phyloP scores from a whole-genome alignment of 2,329 filamentous ascomycete species.

The Diaporthe sp. region DNA sequence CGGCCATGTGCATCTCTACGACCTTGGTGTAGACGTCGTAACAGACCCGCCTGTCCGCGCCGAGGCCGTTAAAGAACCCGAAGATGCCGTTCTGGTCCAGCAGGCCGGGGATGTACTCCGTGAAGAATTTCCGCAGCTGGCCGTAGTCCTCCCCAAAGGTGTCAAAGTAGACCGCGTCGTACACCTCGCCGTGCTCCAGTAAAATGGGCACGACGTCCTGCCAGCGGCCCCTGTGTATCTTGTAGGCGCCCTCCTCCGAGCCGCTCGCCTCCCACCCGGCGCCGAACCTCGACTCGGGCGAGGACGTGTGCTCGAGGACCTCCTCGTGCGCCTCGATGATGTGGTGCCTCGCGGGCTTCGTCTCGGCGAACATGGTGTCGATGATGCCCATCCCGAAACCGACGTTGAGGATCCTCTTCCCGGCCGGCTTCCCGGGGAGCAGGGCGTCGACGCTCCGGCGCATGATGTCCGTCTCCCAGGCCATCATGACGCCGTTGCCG shows the following conservation, averaged over 20 bases:
- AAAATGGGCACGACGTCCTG: constrained; percentile 81
- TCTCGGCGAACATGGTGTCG: constrained; percentile 78
- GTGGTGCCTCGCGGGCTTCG: constrained; percentile 77
- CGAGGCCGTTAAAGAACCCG: constrained; percentile 91
- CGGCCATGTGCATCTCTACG: constrained; percentile 88
- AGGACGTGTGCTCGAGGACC: constrained; percentile 73
- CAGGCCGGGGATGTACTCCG: constrained; percentile 84
- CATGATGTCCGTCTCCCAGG: constrained; percentile 92
- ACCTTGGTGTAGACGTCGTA: constrained; percentile 97
- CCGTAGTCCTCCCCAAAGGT: constrained; percentile 96
- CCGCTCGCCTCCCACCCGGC: constrained; percentile 63
- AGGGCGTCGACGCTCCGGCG: constrained; percentile 77
- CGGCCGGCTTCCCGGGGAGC: constrained; percentile 53
- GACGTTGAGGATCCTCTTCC: constrained; percentile 82
- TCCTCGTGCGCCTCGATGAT: constrained; percentile 88
- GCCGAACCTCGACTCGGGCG: constrained; percentile 62
- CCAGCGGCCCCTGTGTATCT: constrained; percentile 81
- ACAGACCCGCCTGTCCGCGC: constrained; percentile 90
- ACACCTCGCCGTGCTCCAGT: constrained; percentile 74
- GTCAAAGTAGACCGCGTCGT: constrained; percentile 96
- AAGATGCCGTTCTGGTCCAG: constrained; percentile 80
- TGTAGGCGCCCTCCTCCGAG: constrained; percentile 74
- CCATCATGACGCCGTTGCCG: constrained; percentile 92
- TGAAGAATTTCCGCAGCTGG: constrained; percentile 88
- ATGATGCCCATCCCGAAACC: constrained; percentile 94